Evolutionary conservation across 108 stramenopile species (phyloP), one percentile per base, ranked within the genome.

Genomic region (Cyclotella baltica): DNA sequence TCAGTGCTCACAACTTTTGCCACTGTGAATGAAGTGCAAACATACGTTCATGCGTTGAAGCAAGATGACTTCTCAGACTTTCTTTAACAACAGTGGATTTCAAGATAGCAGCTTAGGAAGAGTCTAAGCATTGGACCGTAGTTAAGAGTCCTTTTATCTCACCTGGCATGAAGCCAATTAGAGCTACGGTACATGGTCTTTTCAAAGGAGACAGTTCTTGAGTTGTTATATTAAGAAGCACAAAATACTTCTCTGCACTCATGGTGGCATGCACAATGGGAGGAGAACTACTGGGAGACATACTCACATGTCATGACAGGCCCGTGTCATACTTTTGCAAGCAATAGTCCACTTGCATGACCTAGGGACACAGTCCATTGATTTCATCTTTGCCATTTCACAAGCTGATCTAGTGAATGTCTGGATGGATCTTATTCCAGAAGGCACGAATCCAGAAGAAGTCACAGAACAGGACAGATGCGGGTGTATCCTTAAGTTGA

Each of bases 221-320:
- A n/a, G n/a, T n/a, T n/a, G n/a, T n/a, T n/a, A n/a, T n/a, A n/a
- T n/a, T n/a, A n/a, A n/a, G 34, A 33, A 11, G 0, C 2, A 11
- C 31, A 61, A 61, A 34, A 31, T 31, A 18, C 1, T 3, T 18
- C 34, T 61, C 13, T 61, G 59, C 6, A 31, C 59, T 2, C 59
- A 61, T 15, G 59, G 59, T 0, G 31, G 59, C 16, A 61, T 61
- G 59, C 80, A 81, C 52, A 75, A 38, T 75, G 73, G 73, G 73
- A 74, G 16, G 83, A 85, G 16, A 78, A 89, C 72, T 87, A 77
- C 59, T 82, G 61, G 62, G 85, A 88, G 55, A 86, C 88, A 6
- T 86, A 79, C 63, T 34, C 83, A 5, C 85, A 74, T 16, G 84
- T 81, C 0, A 76, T 81, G 0, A 67, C 52, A 10, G 82, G 22